Conservation (phyloP, 2,329 filamentous ascomycete species). For the Diplodia intermedia region DNA sequence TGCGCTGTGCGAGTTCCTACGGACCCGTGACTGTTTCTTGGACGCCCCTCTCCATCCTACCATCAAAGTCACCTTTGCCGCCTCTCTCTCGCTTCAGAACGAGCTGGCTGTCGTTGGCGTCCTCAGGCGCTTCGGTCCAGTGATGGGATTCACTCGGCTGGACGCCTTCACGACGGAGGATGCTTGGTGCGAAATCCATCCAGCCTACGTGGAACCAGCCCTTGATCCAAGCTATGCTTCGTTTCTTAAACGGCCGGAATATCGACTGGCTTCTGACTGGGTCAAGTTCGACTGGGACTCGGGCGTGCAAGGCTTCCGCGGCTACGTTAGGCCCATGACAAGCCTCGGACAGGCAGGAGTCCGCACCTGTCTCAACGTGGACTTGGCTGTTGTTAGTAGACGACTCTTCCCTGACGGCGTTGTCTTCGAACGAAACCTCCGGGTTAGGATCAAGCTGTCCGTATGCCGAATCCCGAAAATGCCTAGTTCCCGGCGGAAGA, state of each 20-base stretch:
- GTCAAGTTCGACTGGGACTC: constrained; percentile 40
- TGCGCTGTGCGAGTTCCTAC: constrained; percentile 44
- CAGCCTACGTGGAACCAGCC: constrained; percentile 33
- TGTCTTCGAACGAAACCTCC: constrained; percentile 42
- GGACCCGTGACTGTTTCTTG: constrained; percentile 44
- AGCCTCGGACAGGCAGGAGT: background rate
- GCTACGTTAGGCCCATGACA: constrained; percentile 33
- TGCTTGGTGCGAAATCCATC: constrained; percentile 39
- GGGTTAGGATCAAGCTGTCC: constrained; percentile 40
- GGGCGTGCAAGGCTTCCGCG: constrained; percentile 37
- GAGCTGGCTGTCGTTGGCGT: constrained; percentile 36
- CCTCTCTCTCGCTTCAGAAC: constrained; percentile 26
- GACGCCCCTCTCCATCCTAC: constrained; percentile 34
- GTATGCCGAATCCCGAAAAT: constrained; percentile 10
- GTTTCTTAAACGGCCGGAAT: constrained; percentile 31
- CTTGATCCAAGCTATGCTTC: constrained; percentile 24
- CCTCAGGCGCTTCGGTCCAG: constrained; percentile 39
- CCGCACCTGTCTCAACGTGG: constrained; percentile 31
- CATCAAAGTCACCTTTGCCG: constrained; percentile 36
- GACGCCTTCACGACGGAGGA: constrained; percentile 33
- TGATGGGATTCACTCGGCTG: constrained; percentile 37
- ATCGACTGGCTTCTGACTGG: constrained; percentile 33
- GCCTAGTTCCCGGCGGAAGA: background rate
- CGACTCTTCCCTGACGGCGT: constrained; percentile 41
- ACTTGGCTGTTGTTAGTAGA: constrained; percentile 34